Evolutionary conservation across 441 rosid species (phyloP).

Genomic region (Capsella rubella): DNA sequence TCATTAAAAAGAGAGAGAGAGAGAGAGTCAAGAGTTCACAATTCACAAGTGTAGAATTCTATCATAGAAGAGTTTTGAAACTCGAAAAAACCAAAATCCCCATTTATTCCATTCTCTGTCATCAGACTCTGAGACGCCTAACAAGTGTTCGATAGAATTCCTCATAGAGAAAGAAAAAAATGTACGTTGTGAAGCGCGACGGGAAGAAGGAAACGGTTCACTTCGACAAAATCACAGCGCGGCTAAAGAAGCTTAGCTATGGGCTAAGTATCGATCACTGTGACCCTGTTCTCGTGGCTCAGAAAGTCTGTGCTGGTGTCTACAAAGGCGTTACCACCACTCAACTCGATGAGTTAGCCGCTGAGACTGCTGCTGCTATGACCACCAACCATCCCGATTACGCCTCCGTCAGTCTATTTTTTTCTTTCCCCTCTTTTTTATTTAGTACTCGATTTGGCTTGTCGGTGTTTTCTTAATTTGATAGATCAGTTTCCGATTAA

Average conservation of each 20-base stretch:
- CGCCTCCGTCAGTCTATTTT: background rate
- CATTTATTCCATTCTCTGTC: background rate
- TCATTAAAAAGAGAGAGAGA: background rate
- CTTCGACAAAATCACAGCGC: slow-evolving; percentile 90
- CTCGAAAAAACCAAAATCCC: too few relatives aligned
- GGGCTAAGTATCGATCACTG: slow-evolving; percentile 79
- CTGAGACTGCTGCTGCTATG: slow-evolving; percentile 98
- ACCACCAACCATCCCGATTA: slow-evolving; percentile 54
- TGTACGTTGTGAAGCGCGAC: slow-evolving; percentile 95
- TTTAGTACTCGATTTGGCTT: too few relatives aligned
- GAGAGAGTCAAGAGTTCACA: too few relatives aligned
- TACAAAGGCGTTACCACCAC: slow-evolving; percentile 92
- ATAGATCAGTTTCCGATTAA: too few relatives aligned
- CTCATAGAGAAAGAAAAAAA: slow-evolving; percentile 22
- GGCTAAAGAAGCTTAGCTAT: slow-evolving; percentile 89
- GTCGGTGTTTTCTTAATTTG: background rate
- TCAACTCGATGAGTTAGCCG: slow-evolving; percentile 94
- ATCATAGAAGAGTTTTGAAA: too few relatives aligned
- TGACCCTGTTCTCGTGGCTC: slow-evolving; percentile 90
- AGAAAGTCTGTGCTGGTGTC: slow-evolving; percentile 94
- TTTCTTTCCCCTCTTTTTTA: too few relatives aligned
- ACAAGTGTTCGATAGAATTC: background rate
- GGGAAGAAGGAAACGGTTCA: slow-evolving; percentile 84
- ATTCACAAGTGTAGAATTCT: too few relatives aligned
- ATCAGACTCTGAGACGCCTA: slow-evolving; percentile 1